Base-by-base conservation (phyloP, 2,329 filamentous ascomycete species). In the Fonsecaea monophora region DNA sequence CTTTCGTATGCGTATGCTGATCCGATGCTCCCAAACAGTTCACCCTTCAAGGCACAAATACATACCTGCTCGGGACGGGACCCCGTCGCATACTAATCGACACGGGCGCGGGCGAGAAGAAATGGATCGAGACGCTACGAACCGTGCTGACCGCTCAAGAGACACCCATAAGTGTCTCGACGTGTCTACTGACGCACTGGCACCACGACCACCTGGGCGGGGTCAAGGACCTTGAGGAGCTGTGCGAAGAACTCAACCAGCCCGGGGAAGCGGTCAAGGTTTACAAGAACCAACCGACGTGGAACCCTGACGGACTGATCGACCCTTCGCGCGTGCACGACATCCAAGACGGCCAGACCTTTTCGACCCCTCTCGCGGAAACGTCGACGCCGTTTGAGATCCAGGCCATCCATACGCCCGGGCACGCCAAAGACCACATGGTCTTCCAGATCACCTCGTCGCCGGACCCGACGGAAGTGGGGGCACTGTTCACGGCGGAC, bases 401-500 rank as follows among this genome's bases (percentile, higher is more conserved):
- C 59, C 85, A 82, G 30, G 90, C 92, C 0, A 81, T 89, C 25
- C 82, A 89, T 76, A 87, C 85, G 2, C 90, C 90, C 0, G 90
- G 94, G 0, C 94, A 97, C 76, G 90, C 94, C 0, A 82, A 82
- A 2, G 94, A 97, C 75, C 94, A 97, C 77, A 90, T 94, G 84
- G 87, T 85, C 18, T 89, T 97, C 71, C 77, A 93, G 4, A 79
- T 96, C 4, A 85, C 89, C 54, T 54, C 61, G 48, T 72, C 70
- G 4, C 55, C 68, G 0, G 71, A 73, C 64, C 48, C 69, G 13
- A 53, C 48, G 6, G 91, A 96, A 72, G 85, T 96, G 74, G 85
- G 92, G 72, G 89, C 91, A 48, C 88, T 97, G 81, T 95, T 97
- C 77, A 96, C 92, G 0, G 93, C 90, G 6, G 93, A 97, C 78